These are phyloP conservation scores for Scutellaria barbata DNA, from an alignment of 257 asterid species.

Conservation along the genomic window DNA sequence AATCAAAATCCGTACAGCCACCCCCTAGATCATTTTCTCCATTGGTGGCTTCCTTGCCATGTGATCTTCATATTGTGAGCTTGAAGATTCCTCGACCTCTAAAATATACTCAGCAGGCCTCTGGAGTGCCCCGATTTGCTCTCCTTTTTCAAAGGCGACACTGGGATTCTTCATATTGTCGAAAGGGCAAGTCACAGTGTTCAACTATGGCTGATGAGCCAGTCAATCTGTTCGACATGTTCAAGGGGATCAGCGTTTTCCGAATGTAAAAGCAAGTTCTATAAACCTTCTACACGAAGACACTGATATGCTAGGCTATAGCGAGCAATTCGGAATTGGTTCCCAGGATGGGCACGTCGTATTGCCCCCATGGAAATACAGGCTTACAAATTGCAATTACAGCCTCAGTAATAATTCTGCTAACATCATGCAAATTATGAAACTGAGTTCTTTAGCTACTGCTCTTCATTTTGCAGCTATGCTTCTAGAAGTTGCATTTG, in stretches of 20 bases:
- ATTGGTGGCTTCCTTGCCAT: conserved; percentile 70
- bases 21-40: conserved; percentile 97
- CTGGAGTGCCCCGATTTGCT: conserved; percentile 65
- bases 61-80: conserved; percentile 89
- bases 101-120: conserved; percentile 67
- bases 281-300: conserved; percentile 82
- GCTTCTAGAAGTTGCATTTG: neutral
- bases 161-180: conserved; percentile 78
- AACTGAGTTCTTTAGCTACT: conserved; percentile 18
- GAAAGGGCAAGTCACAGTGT: conserved; percentile 74
- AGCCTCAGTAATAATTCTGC: conserved; percentile 46
- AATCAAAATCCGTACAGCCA: conserved; percentile 83
- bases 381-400: conserved; percentile 79
- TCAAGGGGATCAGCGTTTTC: conserved; percentile 69
- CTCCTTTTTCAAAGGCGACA: conserved; percentile 68
- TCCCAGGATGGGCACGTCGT: conserved; percentile 85
- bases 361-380: conserved; percentile 97
- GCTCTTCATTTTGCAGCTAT: conserved; percentile 22
- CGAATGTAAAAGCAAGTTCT: conserved; percentile 69
- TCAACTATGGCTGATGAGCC: conserved; percentile 71
- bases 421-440: neutral
- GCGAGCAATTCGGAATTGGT: conserved; percentile 67
- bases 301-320: conserved; percentile 77
- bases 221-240: conserved; percentile 74
- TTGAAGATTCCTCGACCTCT: conserved; percentile 85